Evolutionary conservation across 1,284 basidiomycete genomes (phyloP), one percentile per base, ranked within the genome.

Genomic region (Malassezia sympodialis): DNA sequence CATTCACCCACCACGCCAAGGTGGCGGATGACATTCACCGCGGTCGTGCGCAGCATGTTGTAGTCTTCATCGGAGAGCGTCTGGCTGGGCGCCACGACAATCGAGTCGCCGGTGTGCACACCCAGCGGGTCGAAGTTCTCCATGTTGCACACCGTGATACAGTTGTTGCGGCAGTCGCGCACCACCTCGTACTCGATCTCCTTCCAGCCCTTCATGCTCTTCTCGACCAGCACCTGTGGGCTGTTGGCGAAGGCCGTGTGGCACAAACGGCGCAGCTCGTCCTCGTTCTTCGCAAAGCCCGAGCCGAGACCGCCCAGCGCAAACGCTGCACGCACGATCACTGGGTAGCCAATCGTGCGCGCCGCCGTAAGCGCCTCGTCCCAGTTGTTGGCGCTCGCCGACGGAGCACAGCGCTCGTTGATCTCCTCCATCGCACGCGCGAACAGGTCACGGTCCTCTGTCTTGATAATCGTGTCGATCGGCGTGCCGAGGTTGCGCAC

Each of bases 61-160:
- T 96, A 96, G 76, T 98, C 93, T 72, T 96, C 90, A 41, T 72
- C 68, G 53, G 57, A 60, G 34, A 98, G 82, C 1, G 94, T 96
- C 77, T 98, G 94, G 41, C 90, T 96, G 1, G 94, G 93, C 11
- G 93, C 93, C 35, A 98, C 82, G 67, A 98, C 93, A 67, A 98
- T 96, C n/a, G 93, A 96, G 76, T 98, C 93, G 61, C 94, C 93
- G 0, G 93, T 98, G 75, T 98, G 94, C 68, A 96, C 96, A 62
- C 93, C 94, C 34, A 98, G 82, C 34, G 94, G 93, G 76, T 96
- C 93, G 68, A 98, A 98, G 79, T 96, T 96, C 89, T 96, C 91
- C 93, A 98, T 96, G 79, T 98, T 98, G 78, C 94, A 98, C 61
- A 96, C 91, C 1, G 90, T 96, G 78, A 96, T 96, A 75, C 91